phyloP scores from a whole-genome alignment of 495 filamentous ascomycete species.

The Xylaria venustula region DNA sequence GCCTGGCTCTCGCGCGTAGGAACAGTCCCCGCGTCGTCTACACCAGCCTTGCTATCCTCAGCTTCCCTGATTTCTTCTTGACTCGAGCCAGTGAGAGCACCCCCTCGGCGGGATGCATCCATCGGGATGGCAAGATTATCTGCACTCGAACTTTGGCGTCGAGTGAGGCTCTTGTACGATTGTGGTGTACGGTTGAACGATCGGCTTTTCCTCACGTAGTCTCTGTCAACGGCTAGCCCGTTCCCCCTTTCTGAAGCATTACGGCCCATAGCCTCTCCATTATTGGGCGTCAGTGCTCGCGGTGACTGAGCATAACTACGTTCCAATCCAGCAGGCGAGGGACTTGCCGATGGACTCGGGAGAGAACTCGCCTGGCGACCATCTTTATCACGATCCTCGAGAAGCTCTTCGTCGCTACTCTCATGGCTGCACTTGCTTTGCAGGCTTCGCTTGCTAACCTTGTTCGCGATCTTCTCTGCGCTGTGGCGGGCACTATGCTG shows the following conservation, averaged over 20 bases:
- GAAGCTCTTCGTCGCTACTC: conserved; percentile 18
- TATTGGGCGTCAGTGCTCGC: conserved; percentile 22
- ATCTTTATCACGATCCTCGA: background rate
- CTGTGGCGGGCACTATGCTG: conserved; percentile 22
- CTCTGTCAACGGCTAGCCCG: conserved; percentile 15
- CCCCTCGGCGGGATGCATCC: conserved; percentile 11
- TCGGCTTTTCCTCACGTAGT: conserved; percentile 14
- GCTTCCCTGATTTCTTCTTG: conserved; percentile 1
- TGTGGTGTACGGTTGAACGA: conserved; percentile 20
- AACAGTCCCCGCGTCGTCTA: background rate
- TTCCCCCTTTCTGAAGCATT: conserved; percentile 23
- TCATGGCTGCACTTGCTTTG: conserved; percentile 31
- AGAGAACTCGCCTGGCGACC: background rate
- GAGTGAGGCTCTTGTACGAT: conserved; percentile 14
- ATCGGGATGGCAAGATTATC: conserved; percentile 24
- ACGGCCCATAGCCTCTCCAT: conserved; percentile 33
- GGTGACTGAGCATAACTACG: conserved; percentile 19
- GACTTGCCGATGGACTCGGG: background rate
- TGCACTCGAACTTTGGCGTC: background rate
- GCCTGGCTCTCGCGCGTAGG: conserved; percentile 16
- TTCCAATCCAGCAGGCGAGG: conserved; percentile 19
- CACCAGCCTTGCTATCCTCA: conserved; percentile 2
- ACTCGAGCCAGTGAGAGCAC: background rate
- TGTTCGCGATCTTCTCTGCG: conserved; percentile 24
- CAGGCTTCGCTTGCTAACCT: conserved; percentile 35